Conservation (phyloP, 192 early-diverging fungal genomes). For the Mortierella alpina region DNA sequence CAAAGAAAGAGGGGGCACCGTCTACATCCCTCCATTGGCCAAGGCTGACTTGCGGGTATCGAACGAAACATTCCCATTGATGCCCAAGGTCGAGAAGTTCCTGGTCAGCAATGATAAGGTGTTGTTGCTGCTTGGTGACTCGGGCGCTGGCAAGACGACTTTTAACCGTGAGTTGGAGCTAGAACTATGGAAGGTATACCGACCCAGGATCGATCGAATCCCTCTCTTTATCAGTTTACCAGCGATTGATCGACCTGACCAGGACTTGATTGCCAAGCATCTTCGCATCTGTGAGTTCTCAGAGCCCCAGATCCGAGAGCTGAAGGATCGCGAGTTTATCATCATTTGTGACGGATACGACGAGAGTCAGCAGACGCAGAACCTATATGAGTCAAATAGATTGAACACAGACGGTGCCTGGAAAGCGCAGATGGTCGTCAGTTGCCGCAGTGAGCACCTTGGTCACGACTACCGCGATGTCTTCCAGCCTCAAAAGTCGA, state of each 20-base stretch:
- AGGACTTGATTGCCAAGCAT: slow-evolving; percentile 13
- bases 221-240: slow-evolving; percentile 16
- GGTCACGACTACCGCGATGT: background rate
- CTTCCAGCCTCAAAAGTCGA: too few species aligned
- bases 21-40: background rate
- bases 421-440: slow-evolving; percentile 1
- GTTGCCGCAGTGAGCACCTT: slow-evolving; percentile 9
- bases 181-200: slow-evolving; percentile 1
- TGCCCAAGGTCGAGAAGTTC: background rate
- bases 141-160: slow-evolving; percentile 18
- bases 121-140: slow-evolving; percentile 7
- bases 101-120: background rate
- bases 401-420: background rate
- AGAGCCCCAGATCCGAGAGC: background rate
- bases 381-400: background rate
- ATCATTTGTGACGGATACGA: slow-evolving; percentile 8
- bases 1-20: background rate
- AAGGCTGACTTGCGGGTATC: background rate
- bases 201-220: background rate
- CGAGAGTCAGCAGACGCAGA: slow-evolving; percentile 2
- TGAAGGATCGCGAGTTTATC: slow-evolving; percentile 4
- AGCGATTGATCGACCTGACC: background rate
- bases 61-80: background rate
- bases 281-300: background rate
- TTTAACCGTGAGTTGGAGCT: slow-evolving; percentile 4